These are phyloP conservation scores for Colletotrichum sp. DNA, from an alignment of 2,329 filamentous ascomycete genomes.

Conservation along the genomic window DNA sequence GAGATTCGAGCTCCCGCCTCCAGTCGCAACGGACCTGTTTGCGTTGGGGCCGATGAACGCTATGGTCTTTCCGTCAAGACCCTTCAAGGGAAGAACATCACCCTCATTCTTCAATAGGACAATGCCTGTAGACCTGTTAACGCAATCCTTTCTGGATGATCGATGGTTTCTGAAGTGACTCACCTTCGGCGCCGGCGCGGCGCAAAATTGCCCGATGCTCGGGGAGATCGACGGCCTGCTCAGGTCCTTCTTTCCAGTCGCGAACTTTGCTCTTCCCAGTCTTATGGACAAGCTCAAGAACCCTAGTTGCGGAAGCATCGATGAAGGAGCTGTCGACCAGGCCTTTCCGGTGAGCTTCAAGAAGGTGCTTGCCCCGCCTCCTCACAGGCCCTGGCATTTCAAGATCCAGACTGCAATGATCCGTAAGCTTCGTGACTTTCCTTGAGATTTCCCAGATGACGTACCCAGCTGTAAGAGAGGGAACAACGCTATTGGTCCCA, in stretches of 20 bases:
- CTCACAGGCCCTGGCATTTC: background rate
- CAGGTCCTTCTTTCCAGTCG: background rate
- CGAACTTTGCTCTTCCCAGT: background rate
- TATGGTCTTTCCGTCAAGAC: background rate
- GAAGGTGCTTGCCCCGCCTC: background rate
- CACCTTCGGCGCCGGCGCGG: background rate
- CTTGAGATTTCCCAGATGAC: background rate
- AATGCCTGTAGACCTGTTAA: background rate
- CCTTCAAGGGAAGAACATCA: background rate
- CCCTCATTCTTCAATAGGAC: background rate
- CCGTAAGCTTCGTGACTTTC: background rate
- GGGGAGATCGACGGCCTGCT: background rate
- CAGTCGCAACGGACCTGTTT: background rate
- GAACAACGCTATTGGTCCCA: slow-evolving; percentile 32
- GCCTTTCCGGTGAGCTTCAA: background rate
- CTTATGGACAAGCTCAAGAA: background rate
- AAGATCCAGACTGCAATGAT: background rate
- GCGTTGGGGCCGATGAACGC: background rate
- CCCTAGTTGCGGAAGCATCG: background rate
- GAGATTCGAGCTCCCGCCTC: background rate
- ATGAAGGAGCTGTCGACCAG: background rate
- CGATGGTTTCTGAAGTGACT: background rate
- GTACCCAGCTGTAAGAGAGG: background rate
- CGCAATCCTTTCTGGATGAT: background rate
- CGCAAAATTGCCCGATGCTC: background rate